These are phyloP conservation scores for Dioscorea zingiberensis DNA, from an alignment of 106 monocot genomes.

Conservation along the genomic window DNA sequence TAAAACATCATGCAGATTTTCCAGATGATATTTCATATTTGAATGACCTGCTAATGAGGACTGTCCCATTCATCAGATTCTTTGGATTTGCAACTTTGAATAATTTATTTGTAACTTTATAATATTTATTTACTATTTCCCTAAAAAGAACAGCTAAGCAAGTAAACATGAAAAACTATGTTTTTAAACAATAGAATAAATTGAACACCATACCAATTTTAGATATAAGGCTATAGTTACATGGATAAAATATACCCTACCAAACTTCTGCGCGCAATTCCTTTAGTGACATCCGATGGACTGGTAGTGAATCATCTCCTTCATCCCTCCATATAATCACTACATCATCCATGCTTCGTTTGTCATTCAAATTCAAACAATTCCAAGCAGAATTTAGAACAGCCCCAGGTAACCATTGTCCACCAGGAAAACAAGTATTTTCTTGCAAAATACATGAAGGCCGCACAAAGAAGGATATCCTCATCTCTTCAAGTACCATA, in stretches of 20 bases:
- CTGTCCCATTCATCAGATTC: too few species aligned
- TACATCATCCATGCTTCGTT: constrained; percentile 47
- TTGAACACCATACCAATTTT: too few species aligned
- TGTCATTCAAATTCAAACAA: constrained; percentile 63
- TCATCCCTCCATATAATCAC: constrained; percentile 86
- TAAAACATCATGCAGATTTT: too few species aligned
- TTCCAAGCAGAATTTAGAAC: constrained; percentile 66
- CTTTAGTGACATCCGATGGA: constrained; percentile 62
- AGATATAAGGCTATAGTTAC: neutral
- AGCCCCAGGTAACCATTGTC: constrained; percentile 85
- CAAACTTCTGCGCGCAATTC: constrained; percentile 69
- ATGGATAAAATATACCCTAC: constrained; percentile 24
- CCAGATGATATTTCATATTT: too few species aligned
- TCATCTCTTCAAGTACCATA: constrained; percentile 73
- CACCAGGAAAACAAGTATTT: constrained; percentile 57
- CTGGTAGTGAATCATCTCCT: constrained; percentile 57
- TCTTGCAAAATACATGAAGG: constrained; percentile 74
- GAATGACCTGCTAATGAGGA: too few species aligned
- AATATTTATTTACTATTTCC: too few species aligned
- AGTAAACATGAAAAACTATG: too few species aligned
- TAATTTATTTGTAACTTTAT: too few species aligned
- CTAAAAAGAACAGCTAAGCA: too few species aligned
- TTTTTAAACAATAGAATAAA: too few species aligned
- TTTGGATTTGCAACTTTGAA: too few species aligned
- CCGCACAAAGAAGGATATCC: constrained; percentile 45